These are phyloP conservation scores for Xerocomus spinulosus DNA, from an alignment of 768 basidiomycete genomes.

Conservation along the genomic window DNA sequence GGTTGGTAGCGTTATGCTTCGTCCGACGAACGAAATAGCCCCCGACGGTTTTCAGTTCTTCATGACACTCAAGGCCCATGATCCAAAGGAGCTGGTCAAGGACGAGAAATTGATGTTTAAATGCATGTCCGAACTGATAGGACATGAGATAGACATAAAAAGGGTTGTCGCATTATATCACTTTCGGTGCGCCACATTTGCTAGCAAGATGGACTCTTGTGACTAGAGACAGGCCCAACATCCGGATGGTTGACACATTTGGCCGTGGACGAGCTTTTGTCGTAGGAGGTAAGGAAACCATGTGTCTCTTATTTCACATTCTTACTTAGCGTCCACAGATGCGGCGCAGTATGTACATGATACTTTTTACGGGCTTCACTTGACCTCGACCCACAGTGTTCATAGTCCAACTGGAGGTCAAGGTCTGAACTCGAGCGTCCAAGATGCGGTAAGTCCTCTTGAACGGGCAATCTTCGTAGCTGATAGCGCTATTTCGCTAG, in stretches of 20 bases:
- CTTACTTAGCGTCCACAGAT: slow-evolving; percentile 29
- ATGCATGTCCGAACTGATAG: slow-evolving; percentile 25
- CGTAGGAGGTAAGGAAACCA: slow-evolving; percentile 35
- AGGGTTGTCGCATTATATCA: slow-evolving; percentile 23
- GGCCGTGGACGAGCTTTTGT: slow-evolving; percentile 42
- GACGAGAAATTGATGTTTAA: slow-evolving; percentile 28
- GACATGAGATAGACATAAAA: slow-evolving; percentile 30
- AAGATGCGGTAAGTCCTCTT: slow-evolving; percentile 34
- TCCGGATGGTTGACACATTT: slow-evolving; percentile 45
- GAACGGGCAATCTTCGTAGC: neutral
- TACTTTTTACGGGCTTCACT: neutral
- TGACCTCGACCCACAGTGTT: slow-evolving; percentile 9
- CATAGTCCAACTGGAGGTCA: slow-evolving; percentile 25
- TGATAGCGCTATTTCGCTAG: slow-evolving; percentile 15
- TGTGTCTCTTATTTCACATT: neutral
- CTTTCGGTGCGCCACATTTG: slow-evolving; percentile 25
- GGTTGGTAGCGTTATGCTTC: slow-evolving; percentile 4
- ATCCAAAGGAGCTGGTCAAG: slow-evolving; percentile 13
- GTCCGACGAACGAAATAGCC: slow-evolving; percentile 14
- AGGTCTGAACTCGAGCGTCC: slow-evolving; percentile 36
- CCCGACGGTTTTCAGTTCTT: slow-evolving; percentile 21
- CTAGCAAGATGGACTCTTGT: neutral
- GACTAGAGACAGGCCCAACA: slow-evolving; percentile 36
- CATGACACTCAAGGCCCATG: slow-evolving; percentile 1
- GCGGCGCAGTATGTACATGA: slow-evolving; percentile 36